Evolutionary conservation across 257 asterid genomes (phyloP), one percentile per base, ranked within the genome.

Genomic region (Scutellaria baicalensis): DNA sequence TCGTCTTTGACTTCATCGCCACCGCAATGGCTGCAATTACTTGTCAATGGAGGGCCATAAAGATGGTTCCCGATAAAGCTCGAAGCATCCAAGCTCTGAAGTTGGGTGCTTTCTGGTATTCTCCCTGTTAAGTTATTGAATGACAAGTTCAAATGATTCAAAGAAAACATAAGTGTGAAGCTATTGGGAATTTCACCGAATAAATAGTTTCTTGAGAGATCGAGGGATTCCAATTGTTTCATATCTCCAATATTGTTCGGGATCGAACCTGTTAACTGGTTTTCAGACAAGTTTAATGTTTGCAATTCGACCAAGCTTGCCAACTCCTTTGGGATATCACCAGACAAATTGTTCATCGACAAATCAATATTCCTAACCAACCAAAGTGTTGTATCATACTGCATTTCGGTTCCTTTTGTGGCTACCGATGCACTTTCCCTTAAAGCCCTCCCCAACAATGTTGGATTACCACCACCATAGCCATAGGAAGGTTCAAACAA

Each of bases 141-240:
- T 3, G 73, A 68, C 45, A 68, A 11, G 18, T 56, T 33, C 31
- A 68, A 38, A 38, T 54, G 16, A 20, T 8, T 17, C 73, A 68
- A 40, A 4, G 1, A 40, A 27, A 3, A 27, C 33, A 27, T 7
- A 4, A n/a, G 31, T n/a, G 54, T 11, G n/a, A 68, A 27, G 73
- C 73, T 23, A 18, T 14, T 23, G 0, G 73, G 73, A 43, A 68
- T 55, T 31, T 3, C 16, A n/a, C 73, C 73, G 0, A 18, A 40
- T 1, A 68, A 1, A n/a, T 17, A 55, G 55, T 68, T 68, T 55
- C 64, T 68, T 5, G 65, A 68, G 1, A 68, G 3, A 55, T 68
- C 73, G 55, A 68, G 73, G 21, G 65, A 55, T 23, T 55, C 64
- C 35, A 68, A 6, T 13, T 68, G 44, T 45, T 68, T 68, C 73